These are phyloP conservation scores for Pisolithus microcarpus DNA, from an alignment of 768 basidiomycete genomes.

Conservation along the genomic window DNA sequence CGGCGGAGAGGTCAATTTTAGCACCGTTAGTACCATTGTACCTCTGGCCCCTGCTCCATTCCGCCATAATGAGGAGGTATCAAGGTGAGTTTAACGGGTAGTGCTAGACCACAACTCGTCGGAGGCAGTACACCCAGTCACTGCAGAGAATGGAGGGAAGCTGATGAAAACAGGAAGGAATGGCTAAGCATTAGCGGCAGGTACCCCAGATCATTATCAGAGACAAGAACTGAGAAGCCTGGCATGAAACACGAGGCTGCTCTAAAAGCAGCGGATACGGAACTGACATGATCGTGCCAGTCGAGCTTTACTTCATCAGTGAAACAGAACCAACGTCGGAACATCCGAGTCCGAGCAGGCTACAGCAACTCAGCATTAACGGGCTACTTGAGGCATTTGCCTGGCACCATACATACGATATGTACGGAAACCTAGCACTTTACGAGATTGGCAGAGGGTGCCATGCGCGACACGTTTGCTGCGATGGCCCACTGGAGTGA, in stretches of 20 bases:
- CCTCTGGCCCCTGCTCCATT: background rate
- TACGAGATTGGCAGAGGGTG: conserved; percentile 17
- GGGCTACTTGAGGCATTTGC: conserved; percentile 11
- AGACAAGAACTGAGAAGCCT: conserved; percentile 15
- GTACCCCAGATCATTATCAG: conserved; percentile 28
- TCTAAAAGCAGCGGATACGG: conserved; percentile 20
- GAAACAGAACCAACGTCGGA: background rate
- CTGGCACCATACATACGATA: background rate
- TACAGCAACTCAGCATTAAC: conserved; percentile 3
- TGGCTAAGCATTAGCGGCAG: conserved; percentile 18
- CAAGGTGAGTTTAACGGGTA: conserved; percentile 5
- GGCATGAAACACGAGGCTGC: conserved; percentile 30
- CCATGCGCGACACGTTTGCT: conserved; percentile 1
- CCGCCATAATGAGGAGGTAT: conserved; percentile 15
- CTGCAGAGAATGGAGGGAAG: conserved; percentile 11
- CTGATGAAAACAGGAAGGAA: conserved; percentile 7
- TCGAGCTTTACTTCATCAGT: conserved; percentile 20
- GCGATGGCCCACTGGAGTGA: conserved; percentile 1
- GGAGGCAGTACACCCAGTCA: conserved; percentile 12
- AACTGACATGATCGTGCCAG: conserved; percentile 10
- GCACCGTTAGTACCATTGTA: background rate
- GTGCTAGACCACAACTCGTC: conserved; percentile 12
- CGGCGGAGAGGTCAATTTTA: background rate
- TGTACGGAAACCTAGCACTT: background rate
- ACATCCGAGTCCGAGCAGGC: too few relatives aligned